These are phyloP conservation scores for Blastocystis sp. DNA, from an alignment of 352 stramenopile species.

Conservation along the genomic window DNA sequence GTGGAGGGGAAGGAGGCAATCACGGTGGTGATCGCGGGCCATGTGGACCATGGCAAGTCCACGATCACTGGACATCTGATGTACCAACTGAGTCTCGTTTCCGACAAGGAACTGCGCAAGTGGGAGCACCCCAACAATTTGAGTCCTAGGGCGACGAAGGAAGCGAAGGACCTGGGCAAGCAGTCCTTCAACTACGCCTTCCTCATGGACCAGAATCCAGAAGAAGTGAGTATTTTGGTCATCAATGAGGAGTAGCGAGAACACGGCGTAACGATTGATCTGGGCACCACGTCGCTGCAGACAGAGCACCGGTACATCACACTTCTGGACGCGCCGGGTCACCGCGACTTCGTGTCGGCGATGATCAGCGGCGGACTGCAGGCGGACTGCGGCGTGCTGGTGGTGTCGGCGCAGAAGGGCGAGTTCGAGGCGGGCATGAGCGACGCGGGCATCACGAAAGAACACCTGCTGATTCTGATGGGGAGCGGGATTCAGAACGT, in stretches of 20 bases:
- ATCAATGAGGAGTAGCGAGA: constrained; percentile 76
- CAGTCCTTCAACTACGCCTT: constrained; percentile 91
- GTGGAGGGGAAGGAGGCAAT: constrained; percentile 72
- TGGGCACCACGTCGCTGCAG: constrained; percentile 87
- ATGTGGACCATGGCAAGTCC: constrained; percentile 94
- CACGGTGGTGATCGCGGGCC: constrained; percentile 90
- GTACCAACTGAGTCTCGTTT: constrained; percentile 75
- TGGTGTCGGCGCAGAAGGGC: constrained; percentile 87
- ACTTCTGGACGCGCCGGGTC: constrained; percentile 90
- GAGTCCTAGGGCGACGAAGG: constrained; percentile 65
- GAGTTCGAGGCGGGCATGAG: constrained; percentile 92
- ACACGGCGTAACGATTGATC: constrained; percentile 94
- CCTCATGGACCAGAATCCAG: constrained; percentile 85
- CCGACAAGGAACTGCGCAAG: constrained; percentile 83
- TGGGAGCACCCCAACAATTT: constrained; percentile 76
- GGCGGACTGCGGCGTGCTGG: constrained; percentile 85
- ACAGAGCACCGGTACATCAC: constrained; percentile 73
- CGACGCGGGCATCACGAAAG: constrained; percentile 90
- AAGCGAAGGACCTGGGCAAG: constrained; percentile 85
- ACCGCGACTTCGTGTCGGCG: constrained; percentile 93
- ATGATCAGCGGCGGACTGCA: constrained; percentile 91
- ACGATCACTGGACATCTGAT: constrained; percentile 92
- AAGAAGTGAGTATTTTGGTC: constrained; percentile 72
- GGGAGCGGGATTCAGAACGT: constrained; percentile 88
- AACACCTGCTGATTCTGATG: constrained; percentile 89